Conservation (phyloP, 73 alveolate genomes). For the Blepharisma stoltei region DNA sequence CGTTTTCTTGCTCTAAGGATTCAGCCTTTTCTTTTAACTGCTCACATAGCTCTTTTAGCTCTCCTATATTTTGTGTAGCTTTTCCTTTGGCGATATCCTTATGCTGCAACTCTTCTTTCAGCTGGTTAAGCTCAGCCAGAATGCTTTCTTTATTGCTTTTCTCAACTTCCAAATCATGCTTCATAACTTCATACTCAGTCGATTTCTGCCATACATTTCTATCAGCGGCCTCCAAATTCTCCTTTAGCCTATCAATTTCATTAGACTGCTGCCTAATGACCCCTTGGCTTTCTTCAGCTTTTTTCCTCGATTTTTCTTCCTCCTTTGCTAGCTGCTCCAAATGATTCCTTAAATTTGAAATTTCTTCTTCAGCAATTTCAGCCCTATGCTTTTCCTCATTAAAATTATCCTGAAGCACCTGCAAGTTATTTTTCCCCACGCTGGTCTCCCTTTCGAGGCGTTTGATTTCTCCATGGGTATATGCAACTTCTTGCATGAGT, state of each 20-base stretch:
- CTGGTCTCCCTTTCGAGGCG: not conserved
- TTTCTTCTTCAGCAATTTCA: not conserved
- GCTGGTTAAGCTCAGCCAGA: too few species aligned
- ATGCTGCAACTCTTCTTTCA: not conserved
- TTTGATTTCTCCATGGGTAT: not conserved
- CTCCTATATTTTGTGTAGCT: not conserved
- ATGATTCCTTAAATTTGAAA: not conserved
- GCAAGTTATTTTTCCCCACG: not conserved
- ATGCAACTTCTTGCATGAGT: constrained; percentile 7
- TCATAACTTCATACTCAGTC: not conserved
- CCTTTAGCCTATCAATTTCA: not conserved
- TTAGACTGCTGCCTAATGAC: not conserved
- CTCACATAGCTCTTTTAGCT: not conserved
- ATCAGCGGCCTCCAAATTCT: not conserved
- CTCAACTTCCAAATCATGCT: not conserved
- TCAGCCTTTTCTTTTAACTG: not conserved
- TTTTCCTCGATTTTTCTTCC: not conserved
- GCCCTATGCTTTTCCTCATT: not conserved
- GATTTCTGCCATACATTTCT: constrained; percentile 18
- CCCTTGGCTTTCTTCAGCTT: not conserved
- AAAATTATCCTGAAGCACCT: not conserved
- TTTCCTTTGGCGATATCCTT: not conserved
- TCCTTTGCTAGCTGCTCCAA: not conserved
- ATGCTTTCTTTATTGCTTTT: too few species aligned
- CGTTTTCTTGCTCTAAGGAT: constrained; percentile 33